phyloP scores from a whole-genome alignment of 164 flowering plant species.

The Annona squamosa region DNA sequence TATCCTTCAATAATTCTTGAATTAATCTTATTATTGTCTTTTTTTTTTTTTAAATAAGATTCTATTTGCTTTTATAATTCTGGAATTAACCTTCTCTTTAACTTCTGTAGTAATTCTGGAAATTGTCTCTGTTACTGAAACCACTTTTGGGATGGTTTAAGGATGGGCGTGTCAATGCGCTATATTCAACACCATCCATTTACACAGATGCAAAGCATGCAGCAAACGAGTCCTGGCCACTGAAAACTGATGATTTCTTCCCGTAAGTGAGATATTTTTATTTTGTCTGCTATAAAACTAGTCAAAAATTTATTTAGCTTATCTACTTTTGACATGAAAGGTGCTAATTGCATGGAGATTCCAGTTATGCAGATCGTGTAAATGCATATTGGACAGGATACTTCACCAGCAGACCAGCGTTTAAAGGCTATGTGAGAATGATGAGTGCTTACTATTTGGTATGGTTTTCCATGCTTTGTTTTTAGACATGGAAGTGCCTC shows the following conservation, averaged over 20 bases:
- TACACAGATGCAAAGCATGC: constrained; percentile 90
- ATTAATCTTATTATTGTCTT: not conserved
- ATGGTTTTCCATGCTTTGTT: constrained; percentile 3
- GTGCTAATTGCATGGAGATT: constrained; percentile 4
- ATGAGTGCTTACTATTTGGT: constrained; percentile 94
- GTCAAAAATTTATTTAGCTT: not conserved
- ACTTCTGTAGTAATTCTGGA: not conserved
- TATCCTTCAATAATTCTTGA: no score
- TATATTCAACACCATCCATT: constrained; percentile 88
- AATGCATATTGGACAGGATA: constrained; percentile 98
- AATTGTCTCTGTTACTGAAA: not conserved
- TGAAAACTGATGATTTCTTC: constrained; percentile 81
- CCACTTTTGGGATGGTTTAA: constrained; percentile 18
- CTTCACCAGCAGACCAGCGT: constrained; percentile 81
- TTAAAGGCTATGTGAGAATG: constrained; percentile 75
- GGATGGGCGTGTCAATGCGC: constrained; percentile 98
- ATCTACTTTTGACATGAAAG: not conserved
- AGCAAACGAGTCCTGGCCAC: constrained; percentile 65
- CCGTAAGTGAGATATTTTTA: constrained; percentile 53
- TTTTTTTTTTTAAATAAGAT: not conserved
- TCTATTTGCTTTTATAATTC: not conserved
- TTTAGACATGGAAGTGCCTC: not conserved
- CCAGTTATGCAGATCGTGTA: constrained; percentile 82
- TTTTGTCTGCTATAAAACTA: not conserved
- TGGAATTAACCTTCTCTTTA: no score